Percentiles rank a stretch among this genome's conserved stretches.
These are phyloP conservation scores for Hemileccinum rubropunctum DNA, from an alignment of 768 basidiomycete species.

Conservation along the genomic window DNA sequence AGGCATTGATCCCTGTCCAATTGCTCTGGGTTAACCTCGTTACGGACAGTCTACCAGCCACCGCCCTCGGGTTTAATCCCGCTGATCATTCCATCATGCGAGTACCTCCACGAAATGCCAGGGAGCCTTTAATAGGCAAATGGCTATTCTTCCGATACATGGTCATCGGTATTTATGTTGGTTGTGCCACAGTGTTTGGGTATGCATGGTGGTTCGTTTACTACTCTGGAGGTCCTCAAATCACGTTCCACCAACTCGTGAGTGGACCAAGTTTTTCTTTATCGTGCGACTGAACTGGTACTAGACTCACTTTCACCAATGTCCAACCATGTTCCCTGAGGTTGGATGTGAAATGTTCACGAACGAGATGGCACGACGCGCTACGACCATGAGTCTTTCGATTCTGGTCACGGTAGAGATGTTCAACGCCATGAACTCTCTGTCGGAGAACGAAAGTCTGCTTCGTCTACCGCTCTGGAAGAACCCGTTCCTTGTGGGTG, in stretches of 20 bases:
- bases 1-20: slow-evolving; percentile 96
- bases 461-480: slow-evolving; percentile 89
- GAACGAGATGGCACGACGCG: slow-evolving; percentile 77
- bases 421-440: slow-evolving; percentile 98
- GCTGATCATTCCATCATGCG: slow-evolving; percentile 97
- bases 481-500: slow-evolving; percentile 89
- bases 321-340: slow-evolving; percentile 74
- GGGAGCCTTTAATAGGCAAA: slow-evolving; percentile 84
- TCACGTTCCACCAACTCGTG: slow-evolving; percentile 90
- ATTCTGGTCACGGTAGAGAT: slow-evolving; percentile 95
- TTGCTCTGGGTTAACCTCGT: slow-evolving; percentile 98
- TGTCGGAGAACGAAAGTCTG: slow-evolving; percentile 95
- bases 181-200: slow-evolving; percentile 91
- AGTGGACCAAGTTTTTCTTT: slow-evolving; percentile 31
- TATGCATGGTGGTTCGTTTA: slow-evolving; percentile 99
- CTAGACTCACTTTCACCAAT: slow-evolving; percentile 96
- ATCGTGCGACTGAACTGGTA: slow-evolving; percentile 3
- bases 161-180: slow-evolving; percentile 91
- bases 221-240: slow-evolving; percentile 88
- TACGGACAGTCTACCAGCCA: slow-evolving; percentile 94
- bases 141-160: slow-evolving; percentile 98
- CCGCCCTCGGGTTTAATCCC: slow-evolving; percentile 97
- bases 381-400: slow-evolving; percentile 95
- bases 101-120: slow-evolving; percentile 84
- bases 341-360: slow-evolving; percentile 97